Evolutionary conservation across 495 filamentous ascomycete genomes (phyloP).

Genomic region (Tuber aestivum): DNA sequence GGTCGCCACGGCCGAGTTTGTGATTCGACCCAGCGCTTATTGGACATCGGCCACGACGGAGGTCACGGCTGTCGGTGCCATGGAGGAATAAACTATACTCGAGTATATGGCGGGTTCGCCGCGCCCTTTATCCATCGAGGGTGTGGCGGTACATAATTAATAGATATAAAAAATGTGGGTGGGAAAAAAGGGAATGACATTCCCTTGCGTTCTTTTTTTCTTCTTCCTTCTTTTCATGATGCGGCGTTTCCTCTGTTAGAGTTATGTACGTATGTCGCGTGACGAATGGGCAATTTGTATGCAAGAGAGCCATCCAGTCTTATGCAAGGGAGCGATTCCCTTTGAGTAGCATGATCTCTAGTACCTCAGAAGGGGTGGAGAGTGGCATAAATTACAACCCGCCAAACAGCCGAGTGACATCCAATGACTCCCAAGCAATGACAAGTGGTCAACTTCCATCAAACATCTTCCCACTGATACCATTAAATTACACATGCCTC

Average conservation of each 20-base stretch:
- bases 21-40: constrained; percentile 67
- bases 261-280: background rate
- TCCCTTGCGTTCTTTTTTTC: background rate
- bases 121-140: background rate
- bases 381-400: background rate
- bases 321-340: background rate
- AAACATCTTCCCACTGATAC: background rate
- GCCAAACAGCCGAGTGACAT: background rate
- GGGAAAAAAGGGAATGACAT: background rate
- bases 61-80: constrained; percentile 54
- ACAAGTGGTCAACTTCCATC: background rate
- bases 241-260: background rate
- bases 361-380: background rate
- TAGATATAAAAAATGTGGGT: background rate
- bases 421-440: background rate
- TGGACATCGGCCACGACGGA: constrained; percentile 57
- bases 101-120: background rate
- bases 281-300: background rate
- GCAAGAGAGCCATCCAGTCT: too few species aligned
- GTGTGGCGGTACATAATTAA: background rate
- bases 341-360: background rate
- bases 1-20: constrained; percentile 80
- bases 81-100: constrained; percentile 47
- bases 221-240: background rate
- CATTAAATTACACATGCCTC: background rate